These are phyloP conservation scores for Actinomortierella wolfii DNA, from an alignment of 371 early-diverging fungal species.

Conservation along the genomic window DNA sequence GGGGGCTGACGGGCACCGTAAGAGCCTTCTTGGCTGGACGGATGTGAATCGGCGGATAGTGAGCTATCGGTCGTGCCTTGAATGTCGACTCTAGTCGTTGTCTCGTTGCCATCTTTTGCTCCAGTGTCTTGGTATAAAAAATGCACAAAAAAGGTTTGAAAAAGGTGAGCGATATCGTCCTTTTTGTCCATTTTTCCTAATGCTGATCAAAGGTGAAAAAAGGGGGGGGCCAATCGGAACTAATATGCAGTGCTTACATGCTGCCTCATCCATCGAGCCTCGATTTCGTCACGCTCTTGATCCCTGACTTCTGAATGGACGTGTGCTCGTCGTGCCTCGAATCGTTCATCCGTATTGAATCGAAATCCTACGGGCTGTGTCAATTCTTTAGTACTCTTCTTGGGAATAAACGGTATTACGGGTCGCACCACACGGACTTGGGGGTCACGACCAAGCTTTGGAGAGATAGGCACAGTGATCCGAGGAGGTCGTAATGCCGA, in stretches of 20 bases:
- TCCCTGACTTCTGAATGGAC: too few relatives aligned
- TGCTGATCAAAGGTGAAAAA: background rate
- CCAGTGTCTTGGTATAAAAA: slow-evolving; percentile 9
- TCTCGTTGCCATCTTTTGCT: slow-evolving; percentile 12
- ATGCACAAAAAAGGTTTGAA: background rate
- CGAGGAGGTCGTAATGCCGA: slow-evolving; percentile 4
- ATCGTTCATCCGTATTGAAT: slow-evolving; percentile 24
- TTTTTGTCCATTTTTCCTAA: background rate
- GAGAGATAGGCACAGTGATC: slow-evolving; percentile 22
- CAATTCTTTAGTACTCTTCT: slow-evolving; percentile 36
- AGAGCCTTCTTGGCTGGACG: slow-evolving; percentile 19
- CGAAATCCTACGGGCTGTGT: slow-evolving; percentile 32
- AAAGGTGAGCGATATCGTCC: background rate
- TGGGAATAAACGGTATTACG: slow-evolving; percentile 15
- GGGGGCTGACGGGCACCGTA: slow-evolving; percentile 35
- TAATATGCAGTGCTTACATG: too few relatives aligned
- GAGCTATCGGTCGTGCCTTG: slow-evolving; percentile 20
- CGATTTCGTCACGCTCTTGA: too few relatives aligned
- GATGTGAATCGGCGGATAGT: slow-evolving; percentile 21
- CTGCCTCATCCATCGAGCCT: too few relatives aligned
- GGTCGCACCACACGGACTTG: slow-evolving; percentile 17
- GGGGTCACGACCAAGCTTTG: slow-evolving; percentile 22
- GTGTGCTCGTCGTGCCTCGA: slow-evolving; percentile 6
- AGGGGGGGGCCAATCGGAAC: too few relatives aligned
- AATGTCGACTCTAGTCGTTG: slow-evolving; percentile 21